Conservation (phyloP, 495 filamentous ascomycete species). For the Amniculicola lignicola region DNA sequence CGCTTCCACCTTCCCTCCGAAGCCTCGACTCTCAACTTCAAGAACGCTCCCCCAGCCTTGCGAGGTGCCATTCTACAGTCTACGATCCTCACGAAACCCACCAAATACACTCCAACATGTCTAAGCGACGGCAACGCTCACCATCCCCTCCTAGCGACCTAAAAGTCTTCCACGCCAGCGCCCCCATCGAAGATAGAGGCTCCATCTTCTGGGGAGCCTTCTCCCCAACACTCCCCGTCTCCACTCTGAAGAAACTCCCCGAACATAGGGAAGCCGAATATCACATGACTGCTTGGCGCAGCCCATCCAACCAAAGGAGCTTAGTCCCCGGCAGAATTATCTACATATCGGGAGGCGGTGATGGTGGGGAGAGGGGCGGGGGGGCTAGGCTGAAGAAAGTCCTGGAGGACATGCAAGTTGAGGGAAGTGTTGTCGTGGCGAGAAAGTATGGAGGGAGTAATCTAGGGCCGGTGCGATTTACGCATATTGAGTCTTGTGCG, state of each 20-base stretch:
- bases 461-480: slow-evolving; percentile 47
- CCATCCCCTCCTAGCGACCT: slow-evolving; percentile 5
- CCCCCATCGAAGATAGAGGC: slow-evolving; percentile 40
- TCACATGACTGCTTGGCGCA: slow-evolving; percentile 46
- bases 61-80: too few relatives aligned
- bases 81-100: too few relatives aligned
- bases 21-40: too few relatives aligned
- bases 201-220: slow-evolving; percentile 46
- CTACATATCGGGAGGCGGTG: slow-evolving; percentile 43
- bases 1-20: too few relatives aligned
- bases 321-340: slow-evolving; percentile 28
- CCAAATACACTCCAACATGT: too few relatives aligned
- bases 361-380: slow-evolving; percentile 48
- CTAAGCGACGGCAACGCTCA: slow-evolving; percentile 11
- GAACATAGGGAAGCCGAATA: slow-evolving; percentile 43
- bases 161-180: slow-evolving; percentile 40
- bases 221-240: slow-evolving; percentile 40
- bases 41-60: too few relatives aligned
- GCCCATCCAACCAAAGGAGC: slow-evolving; percentile 35
- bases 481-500: slow-evolving; percentile 44
- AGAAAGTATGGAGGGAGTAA: slow-evolving; percentile 49
- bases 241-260: slow-evolving; percentile 38
- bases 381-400: slow-evolving; percentile 43
- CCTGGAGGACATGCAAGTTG: slow-evolving; percentile 38
- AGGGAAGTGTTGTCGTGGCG: slow-evolving; percentile 46